Conservation (phyloP, 495 filamentous ascomycete species). For the Neurospora sp. region DNA sequence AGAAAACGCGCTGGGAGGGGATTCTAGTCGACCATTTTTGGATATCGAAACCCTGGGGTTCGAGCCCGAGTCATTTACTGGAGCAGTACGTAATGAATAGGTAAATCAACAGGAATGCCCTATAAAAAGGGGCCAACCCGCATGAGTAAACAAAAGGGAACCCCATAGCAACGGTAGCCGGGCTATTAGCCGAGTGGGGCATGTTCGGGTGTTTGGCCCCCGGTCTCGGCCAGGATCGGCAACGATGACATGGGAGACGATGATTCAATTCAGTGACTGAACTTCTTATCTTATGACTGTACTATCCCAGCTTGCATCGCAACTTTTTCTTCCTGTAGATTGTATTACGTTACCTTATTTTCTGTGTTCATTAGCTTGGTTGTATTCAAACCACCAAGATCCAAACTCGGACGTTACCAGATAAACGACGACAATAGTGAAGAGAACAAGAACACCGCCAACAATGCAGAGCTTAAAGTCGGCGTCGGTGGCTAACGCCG, state of each 20-base stretch:
- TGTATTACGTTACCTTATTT: neutral
- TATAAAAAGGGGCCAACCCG: neutral
- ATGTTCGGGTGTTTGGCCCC: neutral
- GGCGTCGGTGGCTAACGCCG: slow-evolving; percentile 6
- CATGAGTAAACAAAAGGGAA: neutral
- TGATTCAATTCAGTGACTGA: neutral
- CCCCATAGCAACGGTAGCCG: neutral
- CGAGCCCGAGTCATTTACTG: neutral
- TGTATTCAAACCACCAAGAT: neutral
- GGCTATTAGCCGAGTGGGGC: neutral
- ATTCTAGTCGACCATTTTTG: slow-evolving; percentile 8
- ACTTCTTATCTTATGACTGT: neutral
- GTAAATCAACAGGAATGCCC: neutral
- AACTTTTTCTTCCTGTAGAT: neutral
- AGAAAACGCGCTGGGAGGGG: slow-evolving; percentile 31
- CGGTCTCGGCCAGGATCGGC: slow-evolving; percentile 2
- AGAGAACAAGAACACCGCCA: neutral
- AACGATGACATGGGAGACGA: neutral
- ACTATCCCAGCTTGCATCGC: neutral
- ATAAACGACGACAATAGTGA: neutral
- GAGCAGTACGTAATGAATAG: neutral
- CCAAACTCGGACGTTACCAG: neutral
- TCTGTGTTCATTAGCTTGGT: neutral
- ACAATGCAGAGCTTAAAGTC: slow-evolving; percentile 17
- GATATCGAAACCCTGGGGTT: neutral